A percentile compares a stretch with the other conserved stretches of the same genome.
Conservation (phyloP, 345 rosid genomes). For the Trapa bicornis region DNA sequence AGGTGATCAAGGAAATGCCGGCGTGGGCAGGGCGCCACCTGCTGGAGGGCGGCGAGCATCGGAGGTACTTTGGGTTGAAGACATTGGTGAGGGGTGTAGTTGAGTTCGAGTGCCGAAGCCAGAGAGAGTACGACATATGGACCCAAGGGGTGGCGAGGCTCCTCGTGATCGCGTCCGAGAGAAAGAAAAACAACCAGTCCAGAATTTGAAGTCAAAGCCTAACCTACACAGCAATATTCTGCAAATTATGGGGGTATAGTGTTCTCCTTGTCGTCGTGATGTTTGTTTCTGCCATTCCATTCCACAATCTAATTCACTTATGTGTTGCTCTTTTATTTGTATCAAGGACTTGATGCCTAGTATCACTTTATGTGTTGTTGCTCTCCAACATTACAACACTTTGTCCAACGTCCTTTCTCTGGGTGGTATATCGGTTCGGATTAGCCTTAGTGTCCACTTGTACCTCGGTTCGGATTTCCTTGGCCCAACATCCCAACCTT, state of each 20-base stretch:
- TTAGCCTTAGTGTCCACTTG: too few species aligned
- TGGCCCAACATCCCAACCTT: too few species aligned
- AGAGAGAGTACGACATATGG: conserved; percentile 33
- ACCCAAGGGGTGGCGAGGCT: conserved; percentile 29
- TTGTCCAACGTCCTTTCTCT: too few species aligned
- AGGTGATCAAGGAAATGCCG: conserved; percentile 24
- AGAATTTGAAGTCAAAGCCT: neutral
- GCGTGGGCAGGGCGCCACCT: conserved; percentile 35
- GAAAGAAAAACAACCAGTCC: conserved; percentile 1
- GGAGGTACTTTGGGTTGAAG: conserved; percentile 26
- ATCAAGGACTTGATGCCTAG: too few species aligned
- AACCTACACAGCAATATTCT: neutral
- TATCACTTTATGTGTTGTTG: too few species aligned
- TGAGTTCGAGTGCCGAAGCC: conserved; percentile 26
- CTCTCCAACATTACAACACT: too few species aligned
- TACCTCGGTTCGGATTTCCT: too few species aligned
- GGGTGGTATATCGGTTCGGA: too few species aligned
- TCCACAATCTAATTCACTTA: too few species aligned
- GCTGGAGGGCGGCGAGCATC: conserved; percentile 22
- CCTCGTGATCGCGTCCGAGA: conserved; percentile 24
- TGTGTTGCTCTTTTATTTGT: too few species aligned
- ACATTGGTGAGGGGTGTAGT: conserved; percentile 18
- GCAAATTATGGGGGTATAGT: neutral
- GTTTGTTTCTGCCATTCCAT: neutral
- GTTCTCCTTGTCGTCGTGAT: neutral